Percentiles rank a stretch among this genome's conserved stretches.
phyloP scores from a whole-genome alignment of 306 rosid species.

The Rosa multiflora region DNA sequence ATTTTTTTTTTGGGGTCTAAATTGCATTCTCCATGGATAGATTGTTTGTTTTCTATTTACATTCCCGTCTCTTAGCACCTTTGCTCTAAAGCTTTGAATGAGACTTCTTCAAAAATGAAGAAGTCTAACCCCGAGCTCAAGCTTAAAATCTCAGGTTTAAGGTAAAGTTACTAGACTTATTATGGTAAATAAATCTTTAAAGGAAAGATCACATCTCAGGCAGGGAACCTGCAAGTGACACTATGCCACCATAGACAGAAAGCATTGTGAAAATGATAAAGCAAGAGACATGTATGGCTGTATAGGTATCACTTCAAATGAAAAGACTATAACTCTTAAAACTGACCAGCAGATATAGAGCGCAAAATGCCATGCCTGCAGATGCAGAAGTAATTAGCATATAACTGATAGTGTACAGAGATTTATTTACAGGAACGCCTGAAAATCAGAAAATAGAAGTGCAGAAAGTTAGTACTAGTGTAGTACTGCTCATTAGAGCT shows the following conservation, averaged over 20 bases:
- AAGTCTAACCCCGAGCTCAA: background rate
- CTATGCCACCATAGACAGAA: background rate
- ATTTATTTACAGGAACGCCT: conserved; percentile 83
- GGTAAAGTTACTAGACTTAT: background rate
- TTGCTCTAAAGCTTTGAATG: too few species aligned
- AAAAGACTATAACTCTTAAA: conserved; percentile 6
- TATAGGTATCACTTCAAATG: background rate
- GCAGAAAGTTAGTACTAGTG: background rate
- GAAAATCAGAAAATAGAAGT: conserved; percentile 23
- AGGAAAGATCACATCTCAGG: background rate
- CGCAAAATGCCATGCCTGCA: conserved; percentile 72
- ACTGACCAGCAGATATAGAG: conserved; percentile 78
- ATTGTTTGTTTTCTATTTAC: background rate
- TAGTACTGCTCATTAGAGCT: background rate
- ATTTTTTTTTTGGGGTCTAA: background rate
- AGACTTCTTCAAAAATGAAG: background rate
- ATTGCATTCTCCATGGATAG: background rate
- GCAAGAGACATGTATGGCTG: conserved; percentile 5
- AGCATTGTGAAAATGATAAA: background rate
- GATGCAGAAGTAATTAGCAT: conserved; percentile 72
- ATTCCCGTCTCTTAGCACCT: too few species aligned
- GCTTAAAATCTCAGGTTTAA: background rate
- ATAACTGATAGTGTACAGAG: conserved; percentile 82
- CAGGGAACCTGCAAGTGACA: background rate
- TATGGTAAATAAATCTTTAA: background rate